A percentile compares a stretch with the other conserved stretches of the same genome.
phyloP scores from a whole-genome alignment of 257 asterid genomes.

The Lycium barbarum region DNA sequence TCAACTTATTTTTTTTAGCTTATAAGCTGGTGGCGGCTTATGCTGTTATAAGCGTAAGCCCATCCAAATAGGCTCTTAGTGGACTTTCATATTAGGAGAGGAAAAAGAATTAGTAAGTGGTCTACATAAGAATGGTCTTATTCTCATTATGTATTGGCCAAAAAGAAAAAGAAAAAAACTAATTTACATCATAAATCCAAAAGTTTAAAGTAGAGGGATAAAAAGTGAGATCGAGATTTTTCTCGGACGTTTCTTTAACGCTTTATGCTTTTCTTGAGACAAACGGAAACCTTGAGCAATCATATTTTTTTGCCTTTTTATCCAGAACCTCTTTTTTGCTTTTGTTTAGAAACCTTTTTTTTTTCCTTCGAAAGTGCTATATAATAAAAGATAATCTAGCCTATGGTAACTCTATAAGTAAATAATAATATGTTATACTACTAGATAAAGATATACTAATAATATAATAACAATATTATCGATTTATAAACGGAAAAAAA shows the following conservation, averaged over 20 bases:
- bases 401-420: not conserved
- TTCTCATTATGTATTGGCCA: too few relatives aligned
- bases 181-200: too few relatives aligned
- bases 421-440: not conserved
- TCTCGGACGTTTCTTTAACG: not conserved
- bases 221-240: not conserved
- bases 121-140: too few relatives aligned
- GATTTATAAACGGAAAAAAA: not conserved
- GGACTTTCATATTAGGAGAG: too few relatives aligned
- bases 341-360: not conserved
- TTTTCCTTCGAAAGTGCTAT: not conserved
- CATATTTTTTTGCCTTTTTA: not conserved
- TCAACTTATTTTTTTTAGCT: too few relatives aligned
- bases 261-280: slow-evolving; percentile 26
- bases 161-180: too few relatives aligned
- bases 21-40: too few relatives aligned
- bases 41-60: too few relatives aligned
- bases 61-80: too few relatives aligned
- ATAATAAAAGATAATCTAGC: not conserved
- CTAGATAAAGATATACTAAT: not conserved
- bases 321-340: not conserved
- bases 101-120: too few relatives aligned
- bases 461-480: not conserved
- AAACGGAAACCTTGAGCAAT: slow-evolving; percentile 23
- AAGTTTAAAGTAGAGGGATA: not conserved